Conservation (phyloP, 2,329 filamentous ascomycete species). For the Fusarium napiforme region DNA sequence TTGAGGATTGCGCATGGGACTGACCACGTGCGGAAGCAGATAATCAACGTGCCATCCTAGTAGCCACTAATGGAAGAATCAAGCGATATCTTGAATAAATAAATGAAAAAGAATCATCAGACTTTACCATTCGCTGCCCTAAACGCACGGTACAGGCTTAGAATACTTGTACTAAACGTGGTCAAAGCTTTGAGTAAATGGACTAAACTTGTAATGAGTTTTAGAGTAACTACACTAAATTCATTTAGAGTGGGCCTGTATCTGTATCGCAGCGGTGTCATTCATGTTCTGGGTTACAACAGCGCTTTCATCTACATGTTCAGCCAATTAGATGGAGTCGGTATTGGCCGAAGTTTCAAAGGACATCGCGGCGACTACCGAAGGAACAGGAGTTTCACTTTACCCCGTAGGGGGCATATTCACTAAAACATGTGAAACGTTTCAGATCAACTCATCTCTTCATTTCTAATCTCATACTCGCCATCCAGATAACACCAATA, state of each 20-base stretch:
- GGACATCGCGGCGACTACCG: background rate
- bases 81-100: no score
- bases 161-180: background rate
- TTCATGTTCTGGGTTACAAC: fast-evolving
- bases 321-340: background rate
- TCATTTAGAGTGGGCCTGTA: background rate
- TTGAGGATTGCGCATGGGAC: no score
- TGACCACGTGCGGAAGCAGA: no score
- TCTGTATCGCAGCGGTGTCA: background rate
- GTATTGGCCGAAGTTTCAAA: background rate
- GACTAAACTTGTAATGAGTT: background rate
- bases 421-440: background rate
- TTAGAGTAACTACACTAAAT: background rate
- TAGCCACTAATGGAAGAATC: no score
- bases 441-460: background rate
- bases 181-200: background rate
- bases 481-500: background rate
- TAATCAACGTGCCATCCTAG: no score
- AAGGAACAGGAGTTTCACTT: background rate
- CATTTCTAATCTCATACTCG: background rate
- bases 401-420: background rate
- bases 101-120: no score
- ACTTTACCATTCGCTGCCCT: no score
- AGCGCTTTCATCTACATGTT: background rate
- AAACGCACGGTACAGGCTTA: no score